Conservation (phyloP, 2,329 filamentous ascomycete genomes). For the Cadophora gregata region DNA sequence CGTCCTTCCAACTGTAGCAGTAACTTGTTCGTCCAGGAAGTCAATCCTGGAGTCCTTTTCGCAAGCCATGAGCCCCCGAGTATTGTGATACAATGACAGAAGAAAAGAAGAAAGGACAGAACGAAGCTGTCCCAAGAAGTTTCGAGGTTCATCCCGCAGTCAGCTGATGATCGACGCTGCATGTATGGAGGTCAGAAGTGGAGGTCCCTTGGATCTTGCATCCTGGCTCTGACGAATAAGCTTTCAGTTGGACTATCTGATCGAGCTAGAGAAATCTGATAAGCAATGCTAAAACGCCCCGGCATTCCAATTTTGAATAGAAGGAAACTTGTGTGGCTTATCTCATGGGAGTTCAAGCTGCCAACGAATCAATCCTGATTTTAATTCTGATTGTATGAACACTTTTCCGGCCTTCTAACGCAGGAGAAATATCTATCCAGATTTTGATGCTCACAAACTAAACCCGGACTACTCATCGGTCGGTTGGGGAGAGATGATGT, state of each 20-base stretch:
- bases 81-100: not conserved
- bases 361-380: too few species aligned
- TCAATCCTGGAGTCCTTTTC: not conserved
- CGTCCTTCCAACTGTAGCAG: too few species aligned
- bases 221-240: not conserved
- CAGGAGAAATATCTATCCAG: too few species aligned
- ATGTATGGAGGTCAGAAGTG: not conserved
- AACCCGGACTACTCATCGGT: too few species aligned
- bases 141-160: not conserved
- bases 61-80: not conserved
- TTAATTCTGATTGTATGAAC: too few species aligned
- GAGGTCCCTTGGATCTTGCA: not conserved
- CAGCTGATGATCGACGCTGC: constrained; percentile 5
- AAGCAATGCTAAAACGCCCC: not conserved
- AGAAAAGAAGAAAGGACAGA: not conserved
- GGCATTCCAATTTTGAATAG: too few species aligned
- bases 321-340: too few species aligned
- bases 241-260: not conserved
- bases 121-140: not conserved
- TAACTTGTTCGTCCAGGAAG: not conserved
- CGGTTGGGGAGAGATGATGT: too few species aligned
- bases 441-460: too few species aligned
- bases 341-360: too few species aligned
- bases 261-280: not conserved
- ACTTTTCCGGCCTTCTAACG: too few species aligned